Evolutionary conservation across 495 filamentous ascomycete species (phyloP).

Genomic region (Podospora anserina): DNA sequence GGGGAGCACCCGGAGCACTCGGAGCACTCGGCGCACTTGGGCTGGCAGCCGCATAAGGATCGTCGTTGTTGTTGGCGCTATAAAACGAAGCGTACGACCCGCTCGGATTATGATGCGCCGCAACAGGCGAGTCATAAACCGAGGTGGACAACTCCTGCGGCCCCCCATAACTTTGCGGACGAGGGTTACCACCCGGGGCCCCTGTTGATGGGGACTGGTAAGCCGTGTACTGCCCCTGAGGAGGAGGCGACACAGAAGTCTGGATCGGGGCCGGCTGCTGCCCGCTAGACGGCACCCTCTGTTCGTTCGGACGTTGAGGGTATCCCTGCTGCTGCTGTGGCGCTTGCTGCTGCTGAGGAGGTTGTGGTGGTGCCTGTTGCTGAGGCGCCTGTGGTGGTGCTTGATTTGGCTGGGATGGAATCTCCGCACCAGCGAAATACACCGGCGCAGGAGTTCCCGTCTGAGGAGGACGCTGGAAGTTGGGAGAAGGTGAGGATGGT

Average conservation of each 20-base stretch:
- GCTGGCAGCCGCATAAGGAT: slow-evolving; percentile 43
- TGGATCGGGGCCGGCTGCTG: slow-evolving; percentile 48
- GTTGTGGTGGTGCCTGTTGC: slow-evolving; percentile 35
- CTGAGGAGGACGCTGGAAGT: slow-evolving; percentile 43
- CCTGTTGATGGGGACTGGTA: slow-evolving; percentile 43
- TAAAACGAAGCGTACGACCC: slow-evolving; percentile 49
- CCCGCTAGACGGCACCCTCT: slow-evolving; percentile 40
- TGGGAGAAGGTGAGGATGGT: slow-evolving; percentile 46
- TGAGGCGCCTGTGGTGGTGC: slow-evolving; percentile 34
- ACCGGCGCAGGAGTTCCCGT: slow-evolving; percentile 39
- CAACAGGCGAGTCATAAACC: slow-evolving; percentile 75
- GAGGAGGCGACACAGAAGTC: slow-evolving; percentile 43
- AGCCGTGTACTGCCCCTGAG: slow-evolving; percentile 37
- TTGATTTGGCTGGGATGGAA: slow-evolving; percentile 35
- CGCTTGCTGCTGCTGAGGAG: slow-evolving; percentile 7
- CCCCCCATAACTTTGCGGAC: slow-evolving; percentile 69
- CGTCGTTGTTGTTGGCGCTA: slow-evolving; percentile 46
- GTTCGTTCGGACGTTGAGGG: slow-evolving; percentile 32
- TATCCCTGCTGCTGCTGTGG: slow-evolving; percentile 38
- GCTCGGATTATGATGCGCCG: slow-evolving; percentile 47
- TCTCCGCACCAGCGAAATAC: slow-evolving; percentile 47
- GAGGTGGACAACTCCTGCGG: slow-evolving; percentile 86
- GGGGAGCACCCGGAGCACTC: slow-evolving; percentile 14
- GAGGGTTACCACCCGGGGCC: slow-evolving; percentile 19
- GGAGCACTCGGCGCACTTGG: slow-evolving; percentile 26